phyloP scores from a whole-genome alignment of 169 alveolate genomes.

The Cryptosporidium ubiquitum region DNA sequence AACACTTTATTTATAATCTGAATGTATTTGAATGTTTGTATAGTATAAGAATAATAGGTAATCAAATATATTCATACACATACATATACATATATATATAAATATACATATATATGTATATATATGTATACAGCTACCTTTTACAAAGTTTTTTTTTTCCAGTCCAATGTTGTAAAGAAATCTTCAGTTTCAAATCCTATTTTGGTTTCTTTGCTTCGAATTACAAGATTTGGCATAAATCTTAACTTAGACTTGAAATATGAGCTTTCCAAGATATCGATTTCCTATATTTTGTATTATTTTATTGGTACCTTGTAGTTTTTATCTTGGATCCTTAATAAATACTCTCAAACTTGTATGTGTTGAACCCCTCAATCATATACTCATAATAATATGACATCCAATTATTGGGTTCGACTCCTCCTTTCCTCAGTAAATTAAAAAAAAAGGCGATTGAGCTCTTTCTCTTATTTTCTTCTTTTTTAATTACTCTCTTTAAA shows the following conservation, averaged over 20 bases:
- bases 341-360: constrained; percentile 20
- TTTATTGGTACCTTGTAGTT: constrained; percentile 1
- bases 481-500: constrained; percentile 25
- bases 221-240: constrained; percentile 19
- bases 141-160: not conserved
- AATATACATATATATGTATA: not conserved
- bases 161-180: not conserved
- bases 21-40: not conserved
- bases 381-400: constrained; percentile 1
- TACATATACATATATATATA: not conserved
- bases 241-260: not conserved
- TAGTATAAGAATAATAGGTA: not conserved
- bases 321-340: constrained; percentile 30
- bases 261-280: not conserved
- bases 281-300: not conserved
- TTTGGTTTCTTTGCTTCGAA: not conserved
- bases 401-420: constrained; percentile 28
- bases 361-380: constrained; percentile 10
- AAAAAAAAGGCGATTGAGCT: constrained; percentile 25
- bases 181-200: not conserved
- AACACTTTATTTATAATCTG: not conserved
- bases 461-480: constrained; percentile 14
- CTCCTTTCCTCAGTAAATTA: constrained; percentile 1
- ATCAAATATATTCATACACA: not conserved
- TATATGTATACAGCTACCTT: not conserved